phyloP scores from a whole-genome alignment of 257 asterid species.

The Striga asiatica region DNA sequence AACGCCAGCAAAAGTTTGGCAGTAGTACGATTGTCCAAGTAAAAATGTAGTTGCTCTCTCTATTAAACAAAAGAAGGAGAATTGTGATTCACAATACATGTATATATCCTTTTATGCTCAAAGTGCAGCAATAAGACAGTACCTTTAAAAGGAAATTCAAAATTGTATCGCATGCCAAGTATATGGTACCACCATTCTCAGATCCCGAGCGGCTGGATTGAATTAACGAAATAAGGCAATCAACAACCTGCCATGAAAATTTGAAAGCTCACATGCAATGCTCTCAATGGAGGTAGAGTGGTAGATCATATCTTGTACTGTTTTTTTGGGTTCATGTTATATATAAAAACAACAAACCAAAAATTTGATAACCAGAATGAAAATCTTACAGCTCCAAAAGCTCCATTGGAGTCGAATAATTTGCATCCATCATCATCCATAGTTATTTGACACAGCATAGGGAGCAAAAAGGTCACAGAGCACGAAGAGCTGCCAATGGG shows the following conservation, averaged over 20 bases:
- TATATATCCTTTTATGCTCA: background rate
- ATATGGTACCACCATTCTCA: conserved; percentile 39
- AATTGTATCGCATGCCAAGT: conserved; percentile 77
- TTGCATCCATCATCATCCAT: conserved; percentile 55
- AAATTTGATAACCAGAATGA: background rate
- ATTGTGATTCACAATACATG: background rate
- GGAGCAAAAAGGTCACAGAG: conserved; percentile 73
- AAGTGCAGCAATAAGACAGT: background rate
- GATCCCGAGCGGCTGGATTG: conserved; percentile 23
- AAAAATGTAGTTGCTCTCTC: conserved; percentile 29
- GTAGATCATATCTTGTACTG: background rate
- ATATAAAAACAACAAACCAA: background rate
- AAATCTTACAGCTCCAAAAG: conserved; percentile 44
- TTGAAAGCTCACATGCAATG: background rate
- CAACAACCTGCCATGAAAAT: conserved; percentile 46
- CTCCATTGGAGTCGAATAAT: conserved; percentile 51
- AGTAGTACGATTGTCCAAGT: conserved; percentile 31
- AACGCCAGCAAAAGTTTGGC: conserved; percentile 56
- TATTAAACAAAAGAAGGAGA: conserved; percentile 18
- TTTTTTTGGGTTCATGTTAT: background rate
- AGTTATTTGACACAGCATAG: conserved; percentile 84
- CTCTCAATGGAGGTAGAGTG: conserved; percentile 5
- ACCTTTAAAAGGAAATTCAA: conserved; percentile 68
- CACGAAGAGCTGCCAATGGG: conserved; percentile 42
- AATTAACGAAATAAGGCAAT: conserved; percentile 42